Base-by-base conservation (phyloP, 2,329 filamentous ascomycete genomes). In the Hypoxylon sp. region DNA sequence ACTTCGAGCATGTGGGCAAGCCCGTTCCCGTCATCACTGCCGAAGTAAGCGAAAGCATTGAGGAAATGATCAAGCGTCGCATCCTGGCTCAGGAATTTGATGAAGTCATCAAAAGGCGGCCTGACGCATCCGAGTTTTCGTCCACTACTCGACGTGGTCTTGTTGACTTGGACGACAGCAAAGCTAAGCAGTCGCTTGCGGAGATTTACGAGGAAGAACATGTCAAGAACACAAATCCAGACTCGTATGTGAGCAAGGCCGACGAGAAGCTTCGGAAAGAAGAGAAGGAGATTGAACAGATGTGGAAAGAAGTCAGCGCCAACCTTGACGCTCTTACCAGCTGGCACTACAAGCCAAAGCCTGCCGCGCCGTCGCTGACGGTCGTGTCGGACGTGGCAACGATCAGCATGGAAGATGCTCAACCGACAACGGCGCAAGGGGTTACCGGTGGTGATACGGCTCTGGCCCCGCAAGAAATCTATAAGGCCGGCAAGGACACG, bases 121-220 rank as follows among this genome's bases (percentile, higher is more conserved):
- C 93, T 2, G 91, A 92, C 62, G 83, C 89, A 8, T 78, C 90
- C 11, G 83, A 84, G 40, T 81, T 85, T 4, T 85, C 87, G 27
- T 51, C 67, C 15, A 78, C 79, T 62, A 80, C 84, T 3, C 85
- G 89, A 24, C 86, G 91, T 60, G 91, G 91, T 2, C 85, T 89
- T 29, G 82, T 94, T 58, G 89, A 94, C 62, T 81, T 98, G 9
- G 90, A 96, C 68, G 93, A 98, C 74, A 88, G 83, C 66, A 97
- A 97, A 75, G 85, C 88, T n/a, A 86, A 89, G 71, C 89, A 96
- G 75, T 88, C 91, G 62, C 85, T 99, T 10, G 94, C 92, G 0
- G 93, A 97, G 69, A 82, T 97, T 47, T 99, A 98, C 78, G 95
- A 98, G 76, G 89, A 95, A 71, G 93, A 98, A 66, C 91, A 97